Conservation (phyloP, 306 rosid species). For the Cucurbita pepo region DNA sequence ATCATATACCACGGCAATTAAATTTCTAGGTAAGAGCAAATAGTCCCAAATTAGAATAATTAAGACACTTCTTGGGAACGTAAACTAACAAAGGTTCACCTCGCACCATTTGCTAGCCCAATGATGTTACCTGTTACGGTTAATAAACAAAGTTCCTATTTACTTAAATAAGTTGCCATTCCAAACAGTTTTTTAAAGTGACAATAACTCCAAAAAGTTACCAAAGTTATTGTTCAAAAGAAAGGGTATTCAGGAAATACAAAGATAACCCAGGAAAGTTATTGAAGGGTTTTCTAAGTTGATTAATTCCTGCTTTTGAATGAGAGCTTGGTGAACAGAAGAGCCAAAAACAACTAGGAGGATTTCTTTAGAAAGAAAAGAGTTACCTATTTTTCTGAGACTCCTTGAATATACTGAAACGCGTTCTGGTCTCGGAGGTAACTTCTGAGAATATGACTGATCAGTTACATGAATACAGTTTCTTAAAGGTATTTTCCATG, state of each 20-base stretch:
- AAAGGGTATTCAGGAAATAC: background rate
- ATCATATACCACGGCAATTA: background rate
- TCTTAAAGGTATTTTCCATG: conserved; percentile 58
- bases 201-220: background rate
- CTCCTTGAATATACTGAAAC: conserved; percentile 48
- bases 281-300: background rate
- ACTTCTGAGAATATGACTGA: conserved; percentile 28
- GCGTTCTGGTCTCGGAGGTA: conserved; percentile 47
- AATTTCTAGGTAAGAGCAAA: background rate
- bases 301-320: background rate
- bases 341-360: background rate
- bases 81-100: too few relatives aligned
- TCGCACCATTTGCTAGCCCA: too few relatives aligned
- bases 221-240: background rate
- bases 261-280: background rate
- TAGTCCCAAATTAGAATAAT: too few relatives aligned
- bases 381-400: conserved; percentile 49
- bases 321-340: background rate
- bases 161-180: background rate
- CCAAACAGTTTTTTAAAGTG: background rate
- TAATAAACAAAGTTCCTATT: too few relatives aligned
- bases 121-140: too few relatives aligned
- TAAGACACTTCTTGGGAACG: too few relatives aligned
- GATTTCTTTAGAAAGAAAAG: background rate
- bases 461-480: conserved; percentile 44